phyloP scores from a whole-genome alignment of 148 eudicot genomes.

The Cornus florida region DNA sequence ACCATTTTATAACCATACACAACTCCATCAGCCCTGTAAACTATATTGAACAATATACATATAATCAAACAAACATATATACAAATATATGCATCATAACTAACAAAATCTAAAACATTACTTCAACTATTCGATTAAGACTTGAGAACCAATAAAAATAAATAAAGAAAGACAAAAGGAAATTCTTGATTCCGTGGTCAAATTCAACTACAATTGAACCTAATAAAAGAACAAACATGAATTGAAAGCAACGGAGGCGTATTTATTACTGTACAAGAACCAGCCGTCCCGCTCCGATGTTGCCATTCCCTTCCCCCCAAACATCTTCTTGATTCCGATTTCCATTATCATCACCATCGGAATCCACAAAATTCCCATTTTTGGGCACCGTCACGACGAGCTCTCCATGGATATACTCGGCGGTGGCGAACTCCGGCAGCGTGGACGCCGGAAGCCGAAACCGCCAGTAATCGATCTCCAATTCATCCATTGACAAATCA shows the following conservation, averaged over 20 bases:
- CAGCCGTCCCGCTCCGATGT: slow-evolving; percentile 28
- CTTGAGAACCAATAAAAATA: background rate
- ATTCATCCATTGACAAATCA: slow-evolving; percentile 31
- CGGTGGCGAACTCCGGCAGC: slow-evolving; percentile 61
- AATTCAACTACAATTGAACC: slow-evolving; percentile 10
- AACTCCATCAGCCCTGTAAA: too few relatives aligned
- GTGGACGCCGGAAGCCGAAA: slow-evolving; percentile 60
- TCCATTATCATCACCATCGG: slow-evolving; percentile 2
- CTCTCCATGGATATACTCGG: slow-evolving; percentile 55
- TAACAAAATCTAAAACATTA: too few relatives aligned
- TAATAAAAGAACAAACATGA: background rate
- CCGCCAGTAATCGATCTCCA: slow-evolving; percentile 79
- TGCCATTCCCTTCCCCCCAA: slow-evolving; percentile 21
- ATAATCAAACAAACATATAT: too few relatives aligned
- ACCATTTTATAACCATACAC: too few relatives aligned
- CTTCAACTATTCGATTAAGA: background rate
- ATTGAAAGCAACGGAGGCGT: slow-evolving; percentile 6
- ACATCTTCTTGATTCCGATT: slow-evolving; percentile 1
- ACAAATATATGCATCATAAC: too few relatives aligned
- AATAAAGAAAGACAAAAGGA: background rate
- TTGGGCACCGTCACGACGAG: slow-evolving; percentile 80
- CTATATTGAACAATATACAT: too few relatives aligned
- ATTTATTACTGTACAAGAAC: slow-evolving; percentile 31
- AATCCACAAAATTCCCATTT: slow-evolving; percentile 19
- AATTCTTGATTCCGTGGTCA: slow-evolving; percentile 1